These are phyloP conservation scores for Nigrospora sphaerica DNA, from an alignment of 2,329 filamentous ascomycete genomes.

Conservation along the genomic window DNA sequence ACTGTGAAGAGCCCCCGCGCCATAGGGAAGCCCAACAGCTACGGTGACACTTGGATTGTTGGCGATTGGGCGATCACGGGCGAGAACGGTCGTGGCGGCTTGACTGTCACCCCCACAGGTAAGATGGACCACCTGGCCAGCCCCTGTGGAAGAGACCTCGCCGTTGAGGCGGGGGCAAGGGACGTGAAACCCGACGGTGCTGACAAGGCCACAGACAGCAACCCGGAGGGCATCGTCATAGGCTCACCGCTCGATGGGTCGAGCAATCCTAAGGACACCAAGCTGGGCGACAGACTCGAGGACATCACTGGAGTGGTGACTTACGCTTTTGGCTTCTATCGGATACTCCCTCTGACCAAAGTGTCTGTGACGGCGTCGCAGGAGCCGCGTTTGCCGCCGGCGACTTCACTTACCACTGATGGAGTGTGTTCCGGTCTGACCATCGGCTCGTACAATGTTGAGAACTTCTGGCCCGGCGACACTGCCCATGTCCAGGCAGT, in stretches of 20 bases:
- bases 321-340: conserved; percentile 62
- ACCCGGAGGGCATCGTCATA: conserved; percentile 63
- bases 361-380: conserved; percentile 38
- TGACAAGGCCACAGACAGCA: conserved; percentile 42
- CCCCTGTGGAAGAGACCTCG: too few relatives aligned
- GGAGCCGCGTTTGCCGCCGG: conserved; percentile 36
- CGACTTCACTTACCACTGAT: conserved; percentile 45
- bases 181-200: not conserved
- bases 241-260: conserved; percentile 59
- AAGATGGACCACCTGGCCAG: conserved; percentile 6
- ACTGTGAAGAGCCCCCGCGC: conserved; percentile 51
- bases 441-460: conserved; percentile 61
- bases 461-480: conserved; percentile 52
- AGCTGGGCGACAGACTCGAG: conserved; percentile 56
- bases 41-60: conserved; percentile 62
- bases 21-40: conserved; percentile 54
- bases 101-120: conserved; percentile 55
- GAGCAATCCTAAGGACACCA: conserved; percentile 49
- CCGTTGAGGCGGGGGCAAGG: too few relatives aligned
- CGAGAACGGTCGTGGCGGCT: conserved; percentile 52
- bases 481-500: conserved; percentile 49
- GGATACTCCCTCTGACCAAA: conserved; percentile 56
- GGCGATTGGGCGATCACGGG: conserved; percentile 60
- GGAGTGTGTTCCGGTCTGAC: conserved; percentile 55
- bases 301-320: conserved; percentile 64